Base-by-base conservation (phyloP, 78 protist species). In the Polysphondylium violaceum region DNA sequence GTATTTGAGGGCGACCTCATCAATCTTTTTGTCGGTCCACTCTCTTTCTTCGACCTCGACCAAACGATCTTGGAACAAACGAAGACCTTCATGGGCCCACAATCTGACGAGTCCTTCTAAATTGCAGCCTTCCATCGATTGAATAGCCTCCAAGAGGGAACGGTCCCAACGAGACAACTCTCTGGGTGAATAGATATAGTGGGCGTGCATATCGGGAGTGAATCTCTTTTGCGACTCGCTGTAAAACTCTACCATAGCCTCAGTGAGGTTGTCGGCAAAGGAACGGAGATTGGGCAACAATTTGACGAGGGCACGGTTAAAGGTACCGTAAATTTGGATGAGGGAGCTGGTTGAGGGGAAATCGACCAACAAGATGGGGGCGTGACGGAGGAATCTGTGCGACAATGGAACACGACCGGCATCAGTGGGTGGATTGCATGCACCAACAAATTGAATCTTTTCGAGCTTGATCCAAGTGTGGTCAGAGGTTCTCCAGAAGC, bases 401-500 rank as follows among this genome's bases (percentile, higher is more conserved):
- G 97, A 43, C 19, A 99, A 92, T 35, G 95, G 97, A 47, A 87
- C 95, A n/a, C 99, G 98, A 35, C 99, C 99, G 12, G 99, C 96
- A 68, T 98, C 99, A 2, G 99, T 98, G 61, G 99, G 99, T 16
- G 99, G 99, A 81, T 99, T 98, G 88, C 99, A 99, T 12, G 99
- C 99, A 11, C 97, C 98, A 25, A 95, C 96, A 75, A 96, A 86
- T 76, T 96, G 98, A 11, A 98, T 73, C 36, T 97, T 94, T 68
- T 97, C 98, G 14, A 98, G 76, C 25, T 33, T 7, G 27, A 97
- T 94, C 98, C 97, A 98, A 27, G 91, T 55, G 71, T 93, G 89
- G 31, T 77, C 96, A 3, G 91, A 78, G 2, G 90, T 76, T 35
- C 94, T 59, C 98, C 98, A 98, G 95, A 97, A 98, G 17, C 99